Percentiles rank a stretch among this genome's conserved stretches.
phyloP scores from a whole-genome alignment of 495 filamentous ascomycete species.

The Hypoxylon trugodes region DNA sequence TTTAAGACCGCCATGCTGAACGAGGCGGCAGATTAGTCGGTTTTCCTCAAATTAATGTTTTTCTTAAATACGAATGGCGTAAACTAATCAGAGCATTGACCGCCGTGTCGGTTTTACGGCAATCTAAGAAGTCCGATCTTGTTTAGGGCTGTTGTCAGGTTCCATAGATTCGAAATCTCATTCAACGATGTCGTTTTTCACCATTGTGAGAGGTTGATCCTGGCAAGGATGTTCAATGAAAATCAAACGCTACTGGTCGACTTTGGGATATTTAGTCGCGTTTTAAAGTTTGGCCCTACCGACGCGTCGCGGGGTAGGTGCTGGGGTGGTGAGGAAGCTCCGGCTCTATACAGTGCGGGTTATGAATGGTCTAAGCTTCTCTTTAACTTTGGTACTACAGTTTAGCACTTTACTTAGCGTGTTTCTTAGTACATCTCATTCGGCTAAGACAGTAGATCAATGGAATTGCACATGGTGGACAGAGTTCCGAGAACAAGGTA shows the following conservation, averaged over 20 bases:
- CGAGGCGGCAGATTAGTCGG: not conserved
- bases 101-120: no score
- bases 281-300: constrained; percentile 21
- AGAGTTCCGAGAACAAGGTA: constrained; percentile 1
- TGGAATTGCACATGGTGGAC: not conserved
- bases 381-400: not conserved
- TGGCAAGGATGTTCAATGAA: not conserved
- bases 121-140: no score
- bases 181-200: not conserved
- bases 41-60: no score
- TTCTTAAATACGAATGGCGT: no score
- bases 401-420: not conserved
- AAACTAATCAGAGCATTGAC: no score
- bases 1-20: constrained; percentile 73
- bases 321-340: not conserved
- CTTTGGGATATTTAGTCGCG: constrained; percentile 17
- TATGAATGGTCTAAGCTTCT: not conserved
- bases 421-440: no score
- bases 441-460: not conserved
- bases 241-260: not conserved
- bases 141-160: no score
- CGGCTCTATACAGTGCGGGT: constrained; percentile 9
- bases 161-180: no score
- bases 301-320: constrained; percentile 27
- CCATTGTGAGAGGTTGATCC: not conserved